Base-by-base conservation (phyloP, 139 green algal genomes). In the Closterium sp. region DNA sequence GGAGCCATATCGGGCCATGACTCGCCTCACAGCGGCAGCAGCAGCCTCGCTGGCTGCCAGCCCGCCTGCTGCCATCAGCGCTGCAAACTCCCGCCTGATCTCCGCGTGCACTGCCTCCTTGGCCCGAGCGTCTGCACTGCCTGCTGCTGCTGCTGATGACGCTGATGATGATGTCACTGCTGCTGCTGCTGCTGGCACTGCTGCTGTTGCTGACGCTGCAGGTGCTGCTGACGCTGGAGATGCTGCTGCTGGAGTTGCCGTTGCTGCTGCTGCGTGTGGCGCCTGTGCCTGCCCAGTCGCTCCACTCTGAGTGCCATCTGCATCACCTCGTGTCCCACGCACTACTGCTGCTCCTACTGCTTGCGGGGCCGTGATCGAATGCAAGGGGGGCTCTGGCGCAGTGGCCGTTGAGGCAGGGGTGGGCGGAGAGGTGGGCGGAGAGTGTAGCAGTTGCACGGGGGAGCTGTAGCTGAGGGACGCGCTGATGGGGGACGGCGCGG, bases 41-140 rank as follows among this genome's bases (percentile, higher is more conserved):
- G 90, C 90, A 30, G 90, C 90, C 64, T 93, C 90, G 34, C 84
- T 93, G n/a, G 90, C 33, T 12, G 31, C 85, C 43, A 93, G 35
- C 0, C 30, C 88, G 2, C 90, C 90, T 7, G 31, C 88, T 30
- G 87, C 87, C 90, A 93, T 93, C 31, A 93, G 33, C 10, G 34
- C 21, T 25, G 86, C 19, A 88, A 93, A 93, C 81, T 93, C 90
- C 25, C 19, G 19, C 31, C 30, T 35, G 55, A 93, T 93, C 88
- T 93, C 90, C 33, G 21, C 90, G 4, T 93, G 90, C 12, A 93
- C 88, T 69, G 25, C 36, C 21, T 66, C 87, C 34, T 91, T 93
- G 3, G 34, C 86, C 87, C 35, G 30, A 2, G 34, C 36, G 25
- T 25, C 34, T 83, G 87, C 87, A 35, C 25, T 25, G 34, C 30